Base-by-base conservation (phyloP, 2,329 filamentous ascomycete species). In the Curvularia spicifera region DNA sequence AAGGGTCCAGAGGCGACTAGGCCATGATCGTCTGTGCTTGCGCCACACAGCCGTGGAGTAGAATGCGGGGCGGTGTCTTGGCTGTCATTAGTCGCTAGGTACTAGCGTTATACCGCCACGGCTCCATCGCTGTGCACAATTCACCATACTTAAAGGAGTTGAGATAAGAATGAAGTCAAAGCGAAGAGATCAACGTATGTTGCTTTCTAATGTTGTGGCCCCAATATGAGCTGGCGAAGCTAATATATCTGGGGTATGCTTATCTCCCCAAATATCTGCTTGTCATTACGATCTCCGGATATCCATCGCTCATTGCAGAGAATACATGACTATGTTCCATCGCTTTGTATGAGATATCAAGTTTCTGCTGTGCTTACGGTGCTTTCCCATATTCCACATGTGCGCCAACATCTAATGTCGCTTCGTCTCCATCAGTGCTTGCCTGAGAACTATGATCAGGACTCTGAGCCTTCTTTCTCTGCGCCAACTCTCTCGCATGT, bases 401-500 rank as follows among this genome's bases (percentile, higher is more conserved):
- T 1, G 7, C 54, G 29, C 53, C 54, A 18, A 20, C 20, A 5
- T 33, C 12, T 4, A 18, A 9, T 1, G n/a, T 43, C 5, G 20
- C 18, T 18, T 28, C 31, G 10, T 43, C 54, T 3, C 45, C 54
- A 4, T 20, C 43, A 20, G 35, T 22, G 29, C 54, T 47, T 9
- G 2, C n/a, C 15, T 29, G 54, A 4, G 33, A 45, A 3, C 13
- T 20, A 4, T 15, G 6, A 1, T 31, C 43, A 7, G 9, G 12
- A 20, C 20, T 8, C n/a, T 31, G 42, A 10, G 4, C 9, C 3
- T 20, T 4, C 7, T 6, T 20, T 31, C 52, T 57, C 24, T 50
- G 29, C 13, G 12, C 40, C 29, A 64, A 12, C 20, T 85, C 81
- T n/a, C 77, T 72, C 20, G 76, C 72, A 53, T 86, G 81, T 33